Conservation (phyloP, 257 asterid species). For the Linaria vulgaris region DNA sequence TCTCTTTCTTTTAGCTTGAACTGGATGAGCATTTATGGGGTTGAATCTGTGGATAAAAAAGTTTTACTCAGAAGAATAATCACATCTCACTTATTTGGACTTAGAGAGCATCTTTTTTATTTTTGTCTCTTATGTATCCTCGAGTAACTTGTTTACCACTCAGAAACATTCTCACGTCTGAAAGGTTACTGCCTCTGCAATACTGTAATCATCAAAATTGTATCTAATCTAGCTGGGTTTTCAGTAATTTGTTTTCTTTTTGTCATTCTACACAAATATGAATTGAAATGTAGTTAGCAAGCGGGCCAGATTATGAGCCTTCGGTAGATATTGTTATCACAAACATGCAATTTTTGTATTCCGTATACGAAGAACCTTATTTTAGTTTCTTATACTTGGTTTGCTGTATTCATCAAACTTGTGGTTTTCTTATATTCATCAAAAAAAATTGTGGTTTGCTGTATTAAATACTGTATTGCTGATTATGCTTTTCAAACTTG, state of each 20-base stretch:
- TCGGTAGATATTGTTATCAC: background rate
- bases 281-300: background rate
- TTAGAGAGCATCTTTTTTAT: background rate
- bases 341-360: background rate
- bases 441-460: background rate
- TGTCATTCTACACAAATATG: conserved; percentile 1
- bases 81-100: background rate
- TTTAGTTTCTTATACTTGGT: conserved; percentile 8
- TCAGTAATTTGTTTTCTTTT: background rate
- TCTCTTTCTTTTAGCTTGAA: background rate
- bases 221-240: background rate
- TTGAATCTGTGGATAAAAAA: background rate
- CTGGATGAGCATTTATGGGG: background rate
- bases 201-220: background rate
- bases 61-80: background rate
- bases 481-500: conserved; percentile 1
- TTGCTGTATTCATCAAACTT: background rate
- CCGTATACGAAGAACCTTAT: background rate
- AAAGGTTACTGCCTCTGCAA: background rate
- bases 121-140: background rate
- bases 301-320: background rate
- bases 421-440: conserved; percentile 3
- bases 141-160: background rate
- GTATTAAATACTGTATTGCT: conserved; percentile 7
- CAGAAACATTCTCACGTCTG: background rate